Base-by-base conservation (phyloP, 2,329 filamentous ascomycete genomes). In the Ceratocystis destructans region DNA sequence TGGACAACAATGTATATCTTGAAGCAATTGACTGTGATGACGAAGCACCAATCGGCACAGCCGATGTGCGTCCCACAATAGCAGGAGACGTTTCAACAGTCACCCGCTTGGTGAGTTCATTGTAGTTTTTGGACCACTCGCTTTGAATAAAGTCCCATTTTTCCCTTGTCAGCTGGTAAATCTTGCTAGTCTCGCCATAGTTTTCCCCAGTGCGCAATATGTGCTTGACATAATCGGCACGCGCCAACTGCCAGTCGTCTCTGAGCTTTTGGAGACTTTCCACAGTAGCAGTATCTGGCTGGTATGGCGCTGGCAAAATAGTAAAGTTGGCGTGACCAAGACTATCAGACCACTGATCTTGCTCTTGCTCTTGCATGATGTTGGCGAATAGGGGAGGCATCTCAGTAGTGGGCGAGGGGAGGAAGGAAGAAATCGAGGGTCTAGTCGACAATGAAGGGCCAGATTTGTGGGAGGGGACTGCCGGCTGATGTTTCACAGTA, bases 291-390 rank as follows among this genome's bases (percentile, higher is more conserved):
- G 73, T 73, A 17, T 85, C 81, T 0, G 90, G 87, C 7, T 83
- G 75, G 72, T 96, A 96, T 0, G 92, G 93, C 73, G 87, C 83
- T 0, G 92, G 92, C 25, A 83, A 78, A 71, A 97, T 95, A 71
- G 84, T 92, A 74, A 95, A 96, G 77, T 97, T 96, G 70, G 92
- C 92, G 73, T 97, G 92, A 33, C 93, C 93, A 15, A 97, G 83
- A 66, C 85, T 85, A 72, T 87, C 84, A 0, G 89, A 87, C 93
- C 93, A 96, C 70, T 87, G 85, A 73, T 96, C 90, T 28, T 66
- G 64, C 62, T 86, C 80, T 5, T 85, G 83, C 66, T 88, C 84
- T 41, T 86, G 77, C 69, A 91, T 84, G 3, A 83, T 81, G 3
- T 86, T 83, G 33, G 59, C 53, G 17, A 88, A 83, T 3, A 82